phyloP scores from a whole-genome alignment of 257 asterid species.

The Nicotiana otophora region DNA sequence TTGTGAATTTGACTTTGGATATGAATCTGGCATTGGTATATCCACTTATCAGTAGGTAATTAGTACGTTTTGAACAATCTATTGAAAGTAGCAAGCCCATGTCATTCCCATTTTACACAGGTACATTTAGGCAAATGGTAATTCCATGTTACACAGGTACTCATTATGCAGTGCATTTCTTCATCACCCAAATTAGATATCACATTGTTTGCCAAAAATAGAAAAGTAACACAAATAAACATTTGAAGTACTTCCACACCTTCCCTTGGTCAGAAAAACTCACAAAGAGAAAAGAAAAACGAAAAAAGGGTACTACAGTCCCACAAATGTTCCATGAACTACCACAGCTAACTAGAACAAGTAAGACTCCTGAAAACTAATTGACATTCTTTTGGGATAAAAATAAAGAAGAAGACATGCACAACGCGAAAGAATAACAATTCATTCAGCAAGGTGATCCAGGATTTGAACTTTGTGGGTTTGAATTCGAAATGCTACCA shows the following conservation, averaged over 20 bases:
- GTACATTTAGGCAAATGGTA: neutral
- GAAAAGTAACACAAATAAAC: neutral
- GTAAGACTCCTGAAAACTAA: neutral
- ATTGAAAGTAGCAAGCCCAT: neutral
- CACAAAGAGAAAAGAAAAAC: neutral
- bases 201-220: neutral
- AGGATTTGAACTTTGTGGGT: neutral
- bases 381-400: neutral
- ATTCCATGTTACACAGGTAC: neutral
- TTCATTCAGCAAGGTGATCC: neutral
- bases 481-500: no score
- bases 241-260: neutral
- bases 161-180: neutral
- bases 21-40: neutral
- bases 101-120: neutral
- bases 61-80: neutral
- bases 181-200: neutral
- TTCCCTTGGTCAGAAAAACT: neutral
- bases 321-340: neutral
- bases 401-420: neutral
- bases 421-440: neutral
- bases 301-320: neutral
- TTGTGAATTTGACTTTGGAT: neutral
- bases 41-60: constrained; percentile 3
- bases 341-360: neutral